A percentile compares a stretch with the other conserved stretches of the same genome.
phyloP scores from a whole-genome alignment of 352 stramenopile species.

The Pythium periplocum region DNA sequence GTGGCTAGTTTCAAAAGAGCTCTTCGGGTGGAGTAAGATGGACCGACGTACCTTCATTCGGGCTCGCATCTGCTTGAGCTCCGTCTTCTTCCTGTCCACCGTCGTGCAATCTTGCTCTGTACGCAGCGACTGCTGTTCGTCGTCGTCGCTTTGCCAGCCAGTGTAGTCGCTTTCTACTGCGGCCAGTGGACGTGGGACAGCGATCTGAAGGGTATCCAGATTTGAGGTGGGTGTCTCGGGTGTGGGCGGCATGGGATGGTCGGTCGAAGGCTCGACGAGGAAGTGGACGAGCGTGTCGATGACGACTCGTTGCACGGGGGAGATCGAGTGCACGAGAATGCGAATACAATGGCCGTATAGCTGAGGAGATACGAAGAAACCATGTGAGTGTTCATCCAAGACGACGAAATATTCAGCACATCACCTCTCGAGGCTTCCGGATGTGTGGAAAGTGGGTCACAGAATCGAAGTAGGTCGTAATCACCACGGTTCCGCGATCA shows the following conservation, averaged over 20 bases:
- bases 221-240: no score
- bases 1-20: no score
- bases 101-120: conserved; percentile 4
- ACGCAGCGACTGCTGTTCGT: not conserved
- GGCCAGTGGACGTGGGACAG: not conserved
- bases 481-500: conserved; percentile 12
- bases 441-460: conserved; percentile 40
- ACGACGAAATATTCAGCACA: no score
- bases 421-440: conserved; percentile 31
- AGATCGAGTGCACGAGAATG: conserved; percentile 37
- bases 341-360: conserved; percentile 46
- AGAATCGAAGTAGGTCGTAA: conserved; percentile 30
- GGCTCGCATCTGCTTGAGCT: conserved; percentile 36
- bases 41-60: conserved; percentile 30
- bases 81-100: conserved; percentile 44
- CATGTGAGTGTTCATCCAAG: no score
- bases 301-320: conserved; percentile 35
- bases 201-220: not conserved
- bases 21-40: no score
- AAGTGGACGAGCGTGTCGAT: conserved; percentile 58
- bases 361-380: conserved; percentile 8
- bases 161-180: conserved; percentile 5
- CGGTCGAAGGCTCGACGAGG: conserved; percentile 2
- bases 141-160: conserved; percentile 9
- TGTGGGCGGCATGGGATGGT: not conserved